Conservation (phyloP, 176 grass and related monocot species). For the Echinochloa phyllopogon region DNA sequence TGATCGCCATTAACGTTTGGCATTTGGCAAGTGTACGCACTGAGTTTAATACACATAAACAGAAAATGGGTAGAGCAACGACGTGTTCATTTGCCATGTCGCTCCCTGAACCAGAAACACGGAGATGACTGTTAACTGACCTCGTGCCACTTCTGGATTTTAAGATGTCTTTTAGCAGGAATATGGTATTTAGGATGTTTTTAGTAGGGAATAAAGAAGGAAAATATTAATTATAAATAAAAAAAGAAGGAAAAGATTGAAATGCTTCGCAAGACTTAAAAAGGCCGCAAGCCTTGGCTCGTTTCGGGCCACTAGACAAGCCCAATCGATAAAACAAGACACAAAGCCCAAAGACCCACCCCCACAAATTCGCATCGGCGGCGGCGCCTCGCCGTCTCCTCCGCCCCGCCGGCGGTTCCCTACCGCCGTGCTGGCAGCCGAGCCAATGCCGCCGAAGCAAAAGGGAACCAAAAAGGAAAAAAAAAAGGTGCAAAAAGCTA, state of each 20-base stretch:
- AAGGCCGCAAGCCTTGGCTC: background rate
- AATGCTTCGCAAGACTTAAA: background rate
- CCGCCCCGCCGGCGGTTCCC: background rate
- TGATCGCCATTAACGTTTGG: background rate
- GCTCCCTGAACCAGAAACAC: no score
- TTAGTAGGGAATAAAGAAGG: no score
- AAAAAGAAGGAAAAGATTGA: no score
- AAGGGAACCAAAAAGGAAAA: no score
- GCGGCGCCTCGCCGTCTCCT: background rate
- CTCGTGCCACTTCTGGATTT: no score
- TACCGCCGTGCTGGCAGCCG: background rate
- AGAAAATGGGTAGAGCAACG: no score
- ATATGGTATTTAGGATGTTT: no score
- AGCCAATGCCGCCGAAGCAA: background rate
- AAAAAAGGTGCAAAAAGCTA: constrained; percentile 18
- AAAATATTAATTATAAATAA: no score
- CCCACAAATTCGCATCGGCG: background rate
- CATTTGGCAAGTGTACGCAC: background rate
- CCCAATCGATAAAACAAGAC: background rate
- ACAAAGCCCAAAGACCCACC: background rate
- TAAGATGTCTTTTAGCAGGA: no score
- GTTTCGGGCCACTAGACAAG: background rate
- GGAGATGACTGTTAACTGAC: no score
- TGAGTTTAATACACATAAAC: no score
- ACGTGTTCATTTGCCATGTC: no score